Conservation (phyloP, 2,329 filamentous ascomycete genomes). For the Fusarium globosum region DNA sequence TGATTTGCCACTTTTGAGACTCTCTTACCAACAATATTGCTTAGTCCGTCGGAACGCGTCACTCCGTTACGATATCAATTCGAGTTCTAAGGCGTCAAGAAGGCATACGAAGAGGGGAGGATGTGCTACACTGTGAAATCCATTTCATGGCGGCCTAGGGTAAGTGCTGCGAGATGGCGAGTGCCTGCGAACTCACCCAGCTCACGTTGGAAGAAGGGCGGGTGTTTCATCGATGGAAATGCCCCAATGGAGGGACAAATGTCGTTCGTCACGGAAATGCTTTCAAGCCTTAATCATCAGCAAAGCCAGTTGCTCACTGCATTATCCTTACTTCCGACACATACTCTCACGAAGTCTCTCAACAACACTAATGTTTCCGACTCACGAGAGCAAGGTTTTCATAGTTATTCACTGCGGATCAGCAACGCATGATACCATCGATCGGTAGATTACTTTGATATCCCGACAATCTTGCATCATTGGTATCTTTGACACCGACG, state of each 20-base stretch:
- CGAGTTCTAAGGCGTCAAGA: too few relatives aligned
- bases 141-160: not conserved
- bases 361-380: not conserved
- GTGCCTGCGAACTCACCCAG: accelerated
- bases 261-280: accelerated
- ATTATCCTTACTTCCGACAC: not conserved
- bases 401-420: not conserved
- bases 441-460: accelerated
- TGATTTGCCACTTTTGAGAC: too few relatives aligned
- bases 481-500: not conserved
- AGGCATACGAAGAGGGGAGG: not conserved
- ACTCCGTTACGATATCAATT: too few relatives aligned
- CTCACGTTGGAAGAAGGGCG: accelerated
- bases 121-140: too few relatives aligned
- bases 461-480: not conserved
- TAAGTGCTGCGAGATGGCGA: not conserved
- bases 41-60: too few relatives aligned
- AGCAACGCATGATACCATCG: not conserved
- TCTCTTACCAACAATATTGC: too few relatives aligned
- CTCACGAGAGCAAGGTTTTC: accelerated
- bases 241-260: accelerated
- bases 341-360: not conserved
- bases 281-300: accelerated
- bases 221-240: accelerated
- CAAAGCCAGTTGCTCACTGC: accelerated